phyloP scores from a whole-genome alignment of 1,139 yeast genomes.

The Saccharomyces pastorianus region DNA sequence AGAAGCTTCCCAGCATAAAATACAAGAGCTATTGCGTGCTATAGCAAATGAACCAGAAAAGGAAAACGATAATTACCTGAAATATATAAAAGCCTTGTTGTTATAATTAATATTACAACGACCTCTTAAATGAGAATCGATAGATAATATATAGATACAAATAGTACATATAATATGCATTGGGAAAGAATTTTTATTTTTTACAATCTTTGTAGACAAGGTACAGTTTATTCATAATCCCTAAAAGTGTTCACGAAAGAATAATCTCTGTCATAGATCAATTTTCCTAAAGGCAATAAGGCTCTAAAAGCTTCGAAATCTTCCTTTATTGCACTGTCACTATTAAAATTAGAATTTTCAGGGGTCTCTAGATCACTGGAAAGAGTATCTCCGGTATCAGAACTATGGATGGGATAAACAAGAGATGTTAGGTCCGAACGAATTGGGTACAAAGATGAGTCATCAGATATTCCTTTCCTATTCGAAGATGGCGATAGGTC shows the following conservation, averaged over 20 bases:
- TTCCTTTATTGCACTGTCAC: not conserved
- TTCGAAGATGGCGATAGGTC: not conserved
- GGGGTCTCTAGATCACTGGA: not conserved
- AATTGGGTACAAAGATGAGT: conserved; percentile 2
- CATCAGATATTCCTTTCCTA: not conserved
- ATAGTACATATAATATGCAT: not conserved
- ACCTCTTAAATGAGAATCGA: not conserved
- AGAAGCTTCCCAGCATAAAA: conserved; percentile 18
- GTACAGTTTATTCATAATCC: not conserved
- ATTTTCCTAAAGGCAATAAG: conserved; percentile 11
- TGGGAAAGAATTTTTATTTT: not conserved
- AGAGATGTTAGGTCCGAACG: not conserved
- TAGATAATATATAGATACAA: not conserved
- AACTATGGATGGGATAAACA: conserved; percentile 5
- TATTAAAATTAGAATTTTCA: not conserved
- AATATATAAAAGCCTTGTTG: conserved; percentile 11
- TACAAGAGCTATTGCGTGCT: conserved; percentile 18
- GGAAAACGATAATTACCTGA: conserved; percentile 17
- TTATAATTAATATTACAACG: not conserved
- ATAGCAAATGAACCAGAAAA: conserved; percentile 12
- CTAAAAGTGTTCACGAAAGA: conserved; percentile 9
- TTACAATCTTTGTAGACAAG: not conserved
- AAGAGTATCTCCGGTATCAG: not conserved
- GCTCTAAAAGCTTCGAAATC: conserved; percentile 2
- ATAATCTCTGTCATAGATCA: conserved; percentile 17